Conservation (phyloP, 2,329 filamentous ascomycete genomes). For the Chaetomiaceae sp. region DNA sequence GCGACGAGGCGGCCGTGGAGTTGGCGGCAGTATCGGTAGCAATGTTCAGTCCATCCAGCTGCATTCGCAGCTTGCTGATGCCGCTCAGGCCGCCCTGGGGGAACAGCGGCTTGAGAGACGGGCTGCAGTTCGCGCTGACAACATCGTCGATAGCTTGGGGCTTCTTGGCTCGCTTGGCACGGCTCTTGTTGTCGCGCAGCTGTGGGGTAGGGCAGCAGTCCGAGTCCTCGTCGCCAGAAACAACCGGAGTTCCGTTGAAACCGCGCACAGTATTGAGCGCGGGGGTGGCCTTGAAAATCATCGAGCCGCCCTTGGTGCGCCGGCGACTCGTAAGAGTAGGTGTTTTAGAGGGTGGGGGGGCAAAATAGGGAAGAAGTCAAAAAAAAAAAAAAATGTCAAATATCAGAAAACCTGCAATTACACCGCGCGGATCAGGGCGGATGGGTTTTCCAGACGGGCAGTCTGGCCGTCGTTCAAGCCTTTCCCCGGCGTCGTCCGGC, state of each 20-base stretch:
- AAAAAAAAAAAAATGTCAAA: background rate
- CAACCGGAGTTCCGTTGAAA: constrained; percentile 50
- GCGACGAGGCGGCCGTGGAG: constrained; percentile 37
- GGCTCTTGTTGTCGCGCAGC: constrained; percentile 20
- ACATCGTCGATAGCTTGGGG: constrained; percentile 49
- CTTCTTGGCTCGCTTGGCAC: constrained; percentile 26
- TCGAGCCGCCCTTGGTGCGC: constrained; percentile 27
- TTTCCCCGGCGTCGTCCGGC: constrained; percentile 56
- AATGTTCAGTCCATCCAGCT: constrained; percentile 74
- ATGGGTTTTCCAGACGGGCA: background rate
- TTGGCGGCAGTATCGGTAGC: constrained; percentile 49
- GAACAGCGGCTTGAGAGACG: constrained; percentile 46
- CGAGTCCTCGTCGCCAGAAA: constrained; percentile 56
- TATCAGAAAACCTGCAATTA: constrained; percentile 1
- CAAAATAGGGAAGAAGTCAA: background rate
- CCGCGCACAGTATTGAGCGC: constrained; percentile 54
- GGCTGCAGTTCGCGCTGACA: constrained; percentile 61
- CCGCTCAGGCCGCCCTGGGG: constrained; percentile 60
- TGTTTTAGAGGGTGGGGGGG: background rate
- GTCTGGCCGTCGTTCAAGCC: constrained; percentile 39
- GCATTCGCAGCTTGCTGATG: constrained; percentile 76
- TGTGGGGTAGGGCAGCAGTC: constrained; percentile 39
- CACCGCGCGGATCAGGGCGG: background rate
- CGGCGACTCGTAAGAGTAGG: background rate
- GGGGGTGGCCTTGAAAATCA: constrained; percentile 46